These are phyloP conservation scores for Alternaria novae-zelandiae DNA, from an alignment of 2,329 filamentous ascomycete genomes.

Conservation along the genomic window DNA sequence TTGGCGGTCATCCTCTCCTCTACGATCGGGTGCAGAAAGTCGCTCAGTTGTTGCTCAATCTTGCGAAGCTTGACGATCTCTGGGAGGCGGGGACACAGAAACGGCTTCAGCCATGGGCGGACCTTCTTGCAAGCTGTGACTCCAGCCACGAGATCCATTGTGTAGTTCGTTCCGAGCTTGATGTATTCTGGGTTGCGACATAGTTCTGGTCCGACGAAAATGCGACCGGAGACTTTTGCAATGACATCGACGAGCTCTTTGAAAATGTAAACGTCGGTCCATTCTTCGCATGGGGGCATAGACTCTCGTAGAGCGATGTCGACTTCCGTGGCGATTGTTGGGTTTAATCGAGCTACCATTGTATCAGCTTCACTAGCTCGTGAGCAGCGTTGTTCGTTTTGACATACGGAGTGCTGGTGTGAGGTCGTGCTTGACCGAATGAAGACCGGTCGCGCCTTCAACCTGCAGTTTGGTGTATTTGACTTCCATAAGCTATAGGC, in stretches of 20 bases:
- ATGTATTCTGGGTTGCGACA: slow-evolving; percentile 40
- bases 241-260: slow-evolving; percentile 38
- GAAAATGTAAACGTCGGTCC: slow-evolving; percentile 41
- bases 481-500: slow-evolving; percentile 31
- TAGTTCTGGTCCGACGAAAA: slow-evolving; percentile 44
- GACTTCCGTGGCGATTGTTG: slow-evolving; percentile 37
- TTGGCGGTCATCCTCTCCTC: slow-evolving; percentile 27
- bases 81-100: slow-evolving; percentile 33
- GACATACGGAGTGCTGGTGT: slow-evolving; percentile 45
- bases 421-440: slow-evolving; percentile 42
- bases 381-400: not conserved
- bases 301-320: slow-evolving; percentile 34
- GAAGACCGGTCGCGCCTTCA: slow-evolving; percentile 20
- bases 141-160: slow-evolving; percentile 38
- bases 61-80: slow-evolving; percentile 30
- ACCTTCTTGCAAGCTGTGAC: slow-evolving; percentile 36
- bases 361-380: slow-evolving; percentile 14
- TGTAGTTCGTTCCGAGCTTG: slow-evolving; percentile 38
- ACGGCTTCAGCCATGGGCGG: slow-evolving; percentile 31
- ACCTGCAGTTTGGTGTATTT: slow-evolving; percentile 40
- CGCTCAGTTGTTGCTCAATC: slow-evolving; percentile 18
- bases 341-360: slow-evolving; percentile 35
- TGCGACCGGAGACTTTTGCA: slow-evolving; percentile 41
- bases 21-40: slow-evolving; percentile 35
- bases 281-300: slow-evolving; percentile 39